phyloP scores from a whole-genome alignment of 2,329 filamentous ascomycete species.

The Fusarium chaquense region DNA sequence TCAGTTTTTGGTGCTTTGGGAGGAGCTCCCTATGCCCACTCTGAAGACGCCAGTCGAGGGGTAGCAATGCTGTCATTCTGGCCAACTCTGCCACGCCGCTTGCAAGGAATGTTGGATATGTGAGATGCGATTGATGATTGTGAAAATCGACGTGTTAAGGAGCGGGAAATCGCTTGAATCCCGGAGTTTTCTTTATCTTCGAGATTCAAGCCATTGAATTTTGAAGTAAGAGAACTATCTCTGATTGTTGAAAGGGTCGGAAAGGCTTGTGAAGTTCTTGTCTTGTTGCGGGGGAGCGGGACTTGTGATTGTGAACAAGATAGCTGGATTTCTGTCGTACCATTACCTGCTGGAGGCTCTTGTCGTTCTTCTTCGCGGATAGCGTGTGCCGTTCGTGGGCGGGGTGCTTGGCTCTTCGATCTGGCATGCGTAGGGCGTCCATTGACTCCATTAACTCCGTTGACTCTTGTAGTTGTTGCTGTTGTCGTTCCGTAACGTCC shows the following conservation, averaged over 20 bases:
- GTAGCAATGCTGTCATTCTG: constrained; percentile 26
- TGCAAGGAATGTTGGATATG: constrained; percentile 47
- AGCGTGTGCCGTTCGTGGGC: constrained; percentile 57
- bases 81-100: constrained; percentile 45
- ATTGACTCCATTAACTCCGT: constrained; percentile 47
- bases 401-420: constrained; percentile 54
- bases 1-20: constrained; percentile 52
- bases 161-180: constrained; percentile 63
- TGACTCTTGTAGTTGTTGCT: constrained; percentile 59
- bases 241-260: constrained; percentile 51
- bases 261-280: constrained; percentile 45
- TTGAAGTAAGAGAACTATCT: constrained; percentile 59
- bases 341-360: constrained; percentile 52
- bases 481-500: constrained; percentile 62
- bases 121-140: constrained; percentile 43
- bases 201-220: constrained; percentile 57
- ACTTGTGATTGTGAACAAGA: constrained; percentile 21
- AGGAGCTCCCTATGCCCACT: constrained; percentile 50
- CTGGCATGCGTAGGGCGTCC: constrained; percentile 62
- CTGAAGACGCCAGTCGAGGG: constrained; percentile 34
- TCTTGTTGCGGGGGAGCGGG: constrained; percentile 44
- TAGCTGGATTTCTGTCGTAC: constrained; percentile 50
- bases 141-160: constrained; percentile 39
- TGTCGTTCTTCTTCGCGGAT: constrained; percentile 55
- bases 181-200: constrained; percentile 50